Base-by-base conservation (phyloP, 192 early-diverging fungal genomes). In the Polychytrium aggregatum region DNA sequence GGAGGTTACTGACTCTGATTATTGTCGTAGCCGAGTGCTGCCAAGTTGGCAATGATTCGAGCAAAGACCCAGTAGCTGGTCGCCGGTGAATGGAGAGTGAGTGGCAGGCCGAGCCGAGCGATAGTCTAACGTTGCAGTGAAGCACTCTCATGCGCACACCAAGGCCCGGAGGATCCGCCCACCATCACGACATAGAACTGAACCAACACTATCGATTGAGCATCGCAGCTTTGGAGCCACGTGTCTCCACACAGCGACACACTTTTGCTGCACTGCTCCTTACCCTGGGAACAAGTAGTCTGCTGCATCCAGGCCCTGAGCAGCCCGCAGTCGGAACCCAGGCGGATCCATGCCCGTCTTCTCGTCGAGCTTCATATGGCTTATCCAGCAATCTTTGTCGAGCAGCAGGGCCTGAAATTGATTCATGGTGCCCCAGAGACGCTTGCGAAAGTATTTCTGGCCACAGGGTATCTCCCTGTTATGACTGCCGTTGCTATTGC, bases 201-300 rank as follows among this genome's bases (percentile, higher is more conserved):
- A n/a, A n/a, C n/a, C n/a, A n/a, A n/a, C n/a, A n/a, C n/a, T n/a
- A n/a, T n/a, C n/a, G n/a, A n/a, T n/a, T n/a, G n/a, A n/a, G n/a
- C n/a, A n/a, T n/a, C n/a, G n/a, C n/a, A n/a, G n/a, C n/a, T n/a
- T n/a, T n/a, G n/a, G n/a, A n/a, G n/a, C n/a, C n/a, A n/a, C n/a
- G n/a, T n/a, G n/a, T n/a, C n/a, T n/a, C n/a, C n/a, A n/a, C n/a
- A n/a, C n/a, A n/a, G n/a, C n/a, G n/a, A n/a, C n/a, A n/a, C n/a
- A n/a, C n/a, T n/a, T n/a, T n/a, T n/a, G n/a, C n/a, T n/a, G n/a
- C n/a, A n/a, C n/a, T n/a, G n/a, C n/a, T n/a, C 25, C 62, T 42
- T 69, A 90, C 62, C 86, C 86, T 17, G 84, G 81, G 22, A 90
- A 79, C 45, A 92, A 78, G 56, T 91, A 93, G 58, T 93, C 90